A percentile compares a stretch with the other conserved stretches of the same genome.
These are phyloP conservation scores for Sclerotiophoma versabilis DNA, from an alignment of 2,329 filamentous ascomycete species.

Conservation along the genomic window DNA sequence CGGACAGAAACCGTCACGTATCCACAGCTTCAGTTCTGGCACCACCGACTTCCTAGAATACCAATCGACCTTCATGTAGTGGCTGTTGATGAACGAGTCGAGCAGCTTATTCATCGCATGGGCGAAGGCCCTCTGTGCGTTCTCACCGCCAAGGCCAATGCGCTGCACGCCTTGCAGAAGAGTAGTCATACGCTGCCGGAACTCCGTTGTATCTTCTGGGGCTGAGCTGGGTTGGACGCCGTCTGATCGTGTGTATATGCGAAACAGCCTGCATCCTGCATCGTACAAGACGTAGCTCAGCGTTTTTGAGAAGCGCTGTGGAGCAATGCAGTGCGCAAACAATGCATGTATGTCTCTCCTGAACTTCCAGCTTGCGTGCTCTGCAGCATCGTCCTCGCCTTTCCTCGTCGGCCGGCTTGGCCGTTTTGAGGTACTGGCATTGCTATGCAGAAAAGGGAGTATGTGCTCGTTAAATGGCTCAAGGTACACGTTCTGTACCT, in stretches of 20 bases:
- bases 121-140: constrained; percentile 74
- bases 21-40: constrained; percentile 68
- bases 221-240: constrained; percentile 26
- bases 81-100: constrained; percentile 66
- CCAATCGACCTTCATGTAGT: constrained; percentile 69
- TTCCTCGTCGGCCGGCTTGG: constrained; percentile 50
- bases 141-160: constrained; percentile 73
- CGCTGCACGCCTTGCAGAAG: constrained; percentile 67
- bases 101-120: constrained; percentile 73
- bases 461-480: constrained; percentile 46
- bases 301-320: constrained; percentile 60
- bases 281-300: constrained; percentile 63
- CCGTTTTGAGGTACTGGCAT: constrained; percentile 36
- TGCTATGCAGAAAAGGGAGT: constrained; percentile 38
- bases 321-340: constrained; percentile 67
- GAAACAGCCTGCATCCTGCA: constrained; percentile 59
- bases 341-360: constrained; percentile 68
- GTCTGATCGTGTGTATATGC: constrained; percentile 43
- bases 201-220: constrained; percentile 33
- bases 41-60: constrained; percentile 63
- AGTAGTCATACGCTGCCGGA: constrained; percentile 61
- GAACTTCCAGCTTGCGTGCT: constrained; percentile 56
- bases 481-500: constrained; percentile 49
- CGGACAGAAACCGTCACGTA: constrained; percentile 71
- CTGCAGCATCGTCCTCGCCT: constrained; percentile 23